Evolutionary conservation across 768 basidiomycete species (phyloP).

Genomic region (Suillus decipiens): DNA sequence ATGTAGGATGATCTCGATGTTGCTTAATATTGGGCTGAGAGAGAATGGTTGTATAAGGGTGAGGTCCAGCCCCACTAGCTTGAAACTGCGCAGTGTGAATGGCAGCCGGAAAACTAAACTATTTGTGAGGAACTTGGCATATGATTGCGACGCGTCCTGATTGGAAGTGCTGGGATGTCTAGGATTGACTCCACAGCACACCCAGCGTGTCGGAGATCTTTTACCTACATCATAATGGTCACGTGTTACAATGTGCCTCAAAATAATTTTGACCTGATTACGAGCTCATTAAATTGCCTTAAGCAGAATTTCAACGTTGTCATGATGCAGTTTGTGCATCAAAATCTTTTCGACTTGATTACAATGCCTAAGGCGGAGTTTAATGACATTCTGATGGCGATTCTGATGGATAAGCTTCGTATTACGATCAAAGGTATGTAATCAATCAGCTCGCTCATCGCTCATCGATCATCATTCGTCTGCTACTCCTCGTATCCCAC

Average conservation of each 20-base stretch:
- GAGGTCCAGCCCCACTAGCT: constrained; percentile 8
- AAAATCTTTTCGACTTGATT: too few species aligned
- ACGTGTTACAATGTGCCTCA: background rate
- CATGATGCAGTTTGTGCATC: too few species aligned
- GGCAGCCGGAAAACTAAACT: background rate
- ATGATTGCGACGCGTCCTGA: background rate
- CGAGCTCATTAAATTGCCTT: background rate
- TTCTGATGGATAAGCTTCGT: too few species aligned
- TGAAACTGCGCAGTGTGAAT: constrained; percentile 17
- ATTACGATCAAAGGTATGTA: too few species aligned
- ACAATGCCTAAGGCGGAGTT: too few species aligned
- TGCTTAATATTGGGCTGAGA: constrained; percentile 20
- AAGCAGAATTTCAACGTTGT: background rate
- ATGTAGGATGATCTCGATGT: constrained; percentile 8
- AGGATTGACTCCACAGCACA: constrained; percentile 13
- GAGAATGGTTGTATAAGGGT: constrained; percentile 5
- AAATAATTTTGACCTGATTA: background rate
- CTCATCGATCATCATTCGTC: too few species aligned
- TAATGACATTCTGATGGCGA: too few species aligned
- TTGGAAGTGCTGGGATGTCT: constrained; percentile 21
- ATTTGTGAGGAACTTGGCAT: too few species aligned
- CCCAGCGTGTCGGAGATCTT: background rate
- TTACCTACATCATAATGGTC: background rate
- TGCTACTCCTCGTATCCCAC: background rate
- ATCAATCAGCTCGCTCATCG: background rate